Evolutionary conservation across 1,284 basidiomycete genomes (phyloP), one percentile per base, ranked within the genome.

Genomic region (Boletellus deceptivus): DNA sequence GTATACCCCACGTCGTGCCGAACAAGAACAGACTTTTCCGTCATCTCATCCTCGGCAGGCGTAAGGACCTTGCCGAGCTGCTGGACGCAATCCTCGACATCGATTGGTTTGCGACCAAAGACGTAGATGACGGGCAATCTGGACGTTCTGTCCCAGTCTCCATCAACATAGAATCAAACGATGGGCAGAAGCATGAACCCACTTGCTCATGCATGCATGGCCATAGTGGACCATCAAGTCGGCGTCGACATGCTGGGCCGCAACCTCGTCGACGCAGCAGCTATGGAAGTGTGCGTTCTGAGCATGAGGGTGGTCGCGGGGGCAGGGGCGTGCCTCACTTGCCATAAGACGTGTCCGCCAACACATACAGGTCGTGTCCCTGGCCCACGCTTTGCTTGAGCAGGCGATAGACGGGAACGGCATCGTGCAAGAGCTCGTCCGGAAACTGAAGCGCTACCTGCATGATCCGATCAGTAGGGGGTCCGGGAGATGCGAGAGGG

Each of bases 311-410:
- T 9, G 6, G 38, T 37, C 17, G 17, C 6, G 27, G 31, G 37
- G 16, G 62, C 14, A 13, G 4, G 24, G 14, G 20, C 16, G 49
- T 38, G 9, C 27, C 84, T 59, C 72, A 83, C 93, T 90, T 94
- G 67, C 95, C 96, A 69, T 98, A 98, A 25, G 94, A 97, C 24
- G 95, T 98, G 71, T 98, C 96, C 13, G 95, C 95, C 17, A 98
- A 79, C 6, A 98, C 88, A 65, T 95, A 98, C 24, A 93, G 75
- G 59, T 95, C 84, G 52, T 72, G 72, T 17, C 65, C 73, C 14
- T 62, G 56, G 18, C 76, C 75, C 17, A 91, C 71, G 47, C 67
- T 67, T 4, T 64, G 64, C 63, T 86, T 89, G 27, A 99, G 76
- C 2, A 74, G 70, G 39, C 82, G 79, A 64, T 86, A 97, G n/a